Percentiles rank a stretch among this genome's conserved stretches.
Evolutionary conservation across 2,329 filamentous ascomycete species (phyloP).

Genomic region (Parastagonospora avenae): DNA sequence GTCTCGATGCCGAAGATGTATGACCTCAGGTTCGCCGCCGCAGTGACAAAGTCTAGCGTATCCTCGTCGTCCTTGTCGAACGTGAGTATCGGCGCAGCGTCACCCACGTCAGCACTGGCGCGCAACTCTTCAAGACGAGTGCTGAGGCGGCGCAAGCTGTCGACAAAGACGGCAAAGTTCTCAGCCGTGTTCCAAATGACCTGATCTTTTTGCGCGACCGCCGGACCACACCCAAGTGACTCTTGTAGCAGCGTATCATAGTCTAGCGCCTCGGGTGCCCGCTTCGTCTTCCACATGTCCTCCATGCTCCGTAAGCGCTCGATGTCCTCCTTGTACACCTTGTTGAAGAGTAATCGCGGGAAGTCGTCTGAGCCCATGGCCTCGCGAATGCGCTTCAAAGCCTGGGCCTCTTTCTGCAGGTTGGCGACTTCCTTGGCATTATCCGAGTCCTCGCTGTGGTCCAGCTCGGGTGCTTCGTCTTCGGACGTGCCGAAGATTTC

Average conservation of each 20-base stretch:
- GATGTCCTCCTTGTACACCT: constrained; percentile 88
- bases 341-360: constrained; percentile 81
- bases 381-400: constrained; percentile 79
- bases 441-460: constrained; percentile 78
- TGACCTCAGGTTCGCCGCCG: constrained; percentile 88
- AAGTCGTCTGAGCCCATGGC: constrained; percentile 82
- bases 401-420: constrained; percentile 80
- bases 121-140: constrained; percentile 72
- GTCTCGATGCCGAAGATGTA: constrained; percentile 85
- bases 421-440: constrained; percentile 90
- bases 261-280: constrained; percentile 73
- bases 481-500: constrained; percentile 94
- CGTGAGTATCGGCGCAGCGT: constrained; percentile 66
- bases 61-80: constrained; percentile 98
- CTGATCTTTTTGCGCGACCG: constrained; percentile 70
- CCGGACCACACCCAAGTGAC: constrained; percentile 56
- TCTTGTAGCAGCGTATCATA: constrained; percentile 67
- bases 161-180: constrained; percentile 83
- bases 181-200: constrained; percentile 80
- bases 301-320: constrained; percentile 82
- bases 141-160: constrained; percentile 79
- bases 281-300: constrained; percentile 92
- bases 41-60: constrained; percentile 90
- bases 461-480: constrained; percentile 78
- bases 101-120: constrained; percentile 55